Conservation (phyloP, 2,329 filamentous ascomycete genomes). For the Escovopsis sp. region DNA sequence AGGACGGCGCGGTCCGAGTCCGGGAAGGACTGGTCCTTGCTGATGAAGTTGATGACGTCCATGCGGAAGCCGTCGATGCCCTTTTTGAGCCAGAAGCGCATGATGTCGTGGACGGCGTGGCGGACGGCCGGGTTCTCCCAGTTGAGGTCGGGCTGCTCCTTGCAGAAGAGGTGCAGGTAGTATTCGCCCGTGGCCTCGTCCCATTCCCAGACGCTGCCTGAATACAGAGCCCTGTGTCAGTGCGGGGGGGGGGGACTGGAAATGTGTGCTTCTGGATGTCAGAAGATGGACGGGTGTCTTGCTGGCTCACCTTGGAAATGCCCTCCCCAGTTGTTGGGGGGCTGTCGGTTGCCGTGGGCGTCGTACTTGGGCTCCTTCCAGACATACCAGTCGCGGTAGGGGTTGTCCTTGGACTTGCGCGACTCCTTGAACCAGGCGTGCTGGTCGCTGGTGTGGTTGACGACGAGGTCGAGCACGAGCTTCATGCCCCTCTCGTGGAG, state of each 20-base stretch:
- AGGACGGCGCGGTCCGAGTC: constrained; percentile 25
- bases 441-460: constrained; percentile 51
- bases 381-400: constrained; percentile 47
- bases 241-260: neutral
- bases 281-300: neutral
- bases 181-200: constrained; percentile 34
- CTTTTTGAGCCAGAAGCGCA: constrained; percentile 59
- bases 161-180: constrained; percentile 54
- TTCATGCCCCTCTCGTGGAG: constrained; percentile 50
- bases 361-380: constrained; percentile 47
- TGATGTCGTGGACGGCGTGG: constrained; percentile 49
- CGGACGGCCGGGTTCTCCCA: constrained; percentile 56
- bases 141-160: constrained; percentile 62
- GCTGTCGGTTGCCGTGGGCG: constrained; percentile 37
- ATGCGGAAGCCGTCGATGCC: constrained; percentile 52
- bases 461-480: constrained; percentile 56
- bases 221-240: neutral
- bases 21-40: constrained; percentile 42
- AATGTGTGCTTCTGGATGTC: neutral
- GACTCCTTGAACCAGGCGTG: constrained; percentile 44
- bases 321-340: constrained; percentile 43
- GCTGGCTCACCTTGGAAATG: constrained; percentile 21
- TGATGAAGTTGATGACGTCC: constrained; percentile 54
- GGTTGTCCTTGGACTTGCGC: constrained; percentile 34
- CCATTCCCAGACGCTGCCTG: constrained; percentile 32